Evolutionary conservation across 169 alveolate species (phyloP), one percentile per base, ranked within the genome.

Genomic region (Besnoitia besnoiti): DNA sequence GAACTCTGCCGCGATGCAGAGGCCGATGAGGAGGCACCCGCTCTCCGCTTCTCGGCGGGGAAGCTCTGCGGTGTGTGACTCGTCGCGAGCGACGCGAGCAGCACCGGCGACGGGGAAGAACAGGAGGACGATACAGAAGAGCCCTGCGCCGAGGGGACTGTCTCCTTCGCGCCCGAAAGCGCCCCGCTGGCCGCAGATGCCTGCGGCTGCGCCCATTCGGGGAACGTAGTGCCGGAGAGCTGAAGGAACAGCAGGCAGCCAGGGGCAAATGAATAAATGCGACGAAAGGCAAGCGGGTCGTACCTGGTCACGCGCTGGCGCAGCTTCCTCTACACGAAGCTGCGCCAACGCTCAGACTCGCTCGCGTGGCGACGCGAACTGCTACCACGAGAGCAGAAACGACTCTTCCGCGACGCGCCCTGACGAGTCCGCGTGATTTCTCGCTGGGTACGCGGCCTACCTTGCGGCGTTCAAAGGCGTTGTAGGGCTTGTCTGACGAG

Each of bases 401-500:
- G 67, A 0, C 67, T 21, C 67, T 30, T 0, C 67, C 67, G 33
- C 27, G 5, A 0, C 0, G 16, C 16, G 0, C n/a, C n/a, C n/a
- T n/a, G n/a, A n/a, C n/a, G n/a, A n/a, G n/a, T n/a, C n/a, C n/a
- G n/a, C n/a, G n/a, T n/a, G n/a, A n/a, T n/a, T n/a, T n/a, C 67
- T 30, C 4, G 42, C 21, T 39, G 42, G 33, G 10, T 12, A 61
- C 33, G 33, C 77, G 24, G 55, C 94, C 30, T 40, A 93, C 93
- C 87, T 73, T 33, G 30, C 94, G 30, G 0, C 94, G 33, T 59
- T 91, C 94, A 12, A 47, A 27, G 27, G 91, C 90, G 42, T 91
- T 85, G 49, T 91, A 79, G 84, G 95, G 92, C 55, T 89, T 61
- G 92, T 55, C 44, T 85, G 47, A 85, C 37, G 96, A 94, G 51